Evolutionary conservation across 345 rosid genomes (phyloP).

Genomic region (Camelina laxa): DNA sequence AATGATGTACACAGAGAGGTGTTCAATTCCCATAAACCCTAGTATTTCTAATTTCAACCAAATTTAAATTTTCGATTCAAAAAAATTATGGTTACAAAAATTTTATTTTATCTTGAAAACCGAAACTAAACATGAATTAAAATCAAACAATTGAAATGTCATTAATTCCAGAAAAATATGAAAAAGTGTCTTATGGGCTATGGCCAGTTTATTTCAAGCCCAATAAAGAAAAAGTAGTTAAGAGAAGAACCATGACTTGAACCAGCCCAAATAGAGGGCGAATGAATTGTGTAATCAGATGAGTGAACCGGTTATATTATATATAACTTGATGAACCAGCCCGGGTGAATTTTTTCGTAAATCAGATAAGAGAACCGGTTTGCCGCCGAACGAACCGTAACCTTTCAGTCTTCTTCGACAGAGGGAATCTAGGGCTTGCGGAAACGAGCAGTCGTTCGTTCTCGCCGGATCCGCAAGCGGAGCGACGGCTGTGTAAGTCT

Average conservation of each 20-base stretch:
- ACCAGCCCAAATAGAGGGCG: neutral
- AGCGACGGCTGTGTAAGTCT: neutral
- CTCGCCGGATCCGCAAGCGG: neutral
- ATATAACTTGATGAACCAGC: neutral
- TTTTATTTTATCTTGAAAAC: neutral
- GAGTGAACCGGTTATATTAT: neutral
- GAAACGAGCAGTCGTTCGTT: neutral
- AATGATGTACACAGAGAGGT: neutral
- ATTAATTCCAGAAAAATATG: neutral
- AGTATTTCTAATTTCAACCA: neutral
- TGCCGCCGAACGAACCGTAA: neutral
- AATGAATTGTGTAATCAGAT: neutral
- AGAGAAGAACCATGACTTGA: neutral
- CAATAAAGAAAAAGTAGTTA: neutral
- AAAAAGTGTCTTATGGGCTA: neutral
- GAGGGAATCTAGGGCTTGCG: conserved; percentile 9
- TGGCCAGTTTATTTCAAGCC: neutral
- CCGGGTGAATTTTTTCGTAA: neutral
- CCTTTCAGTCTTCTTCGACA: neutral
- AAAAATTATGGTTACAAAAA: neutral
- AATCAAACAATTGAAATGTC: neutral
- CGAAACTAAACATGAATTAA: neutral
- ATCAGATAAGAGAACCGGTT: neutral
- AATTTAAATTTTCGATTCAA: neutral
- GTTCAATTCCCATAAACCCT: neutral